A percentile compares a stretch with the other conserved stretches of the same genome.
Evolutionary conservation across 768 basidiomycete genomes (phyloP).

Genomic region (Wakefieldia striispora): DNA sequence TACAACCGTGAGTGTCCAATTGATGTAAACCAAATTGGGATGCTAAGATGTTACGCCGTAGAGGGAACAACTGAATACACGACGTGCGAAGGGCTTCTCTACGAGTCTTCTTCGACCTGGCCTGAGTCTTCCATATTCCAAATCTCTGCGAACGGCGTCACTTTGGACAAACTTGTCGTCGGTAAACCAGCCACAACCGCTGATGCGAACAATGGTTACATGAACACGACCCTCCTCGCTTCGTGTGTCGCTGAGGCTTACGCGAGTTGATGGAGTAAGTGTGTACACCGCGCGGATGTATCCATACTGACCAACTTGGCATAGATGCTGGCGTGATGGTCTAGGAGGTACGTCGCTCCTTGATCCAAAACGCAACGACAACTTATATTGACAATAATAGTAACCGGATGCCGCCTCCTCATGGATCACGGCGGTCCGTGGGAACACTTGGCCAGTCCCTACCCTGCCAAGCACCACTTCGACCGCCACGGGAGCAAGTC

Average conservation of each 20-base stretch:
- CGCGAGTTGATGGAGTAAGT: background rate
- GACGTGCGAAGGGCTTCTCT: constrained; percentile 38
- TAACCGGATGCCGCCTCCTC: constrained; percentile 35
- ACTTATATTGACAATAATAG: constrained; percentile 6
- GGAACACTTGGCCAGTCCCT: constrained; percentile 1
- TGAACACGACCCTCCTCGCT: constrained; percentile 53
- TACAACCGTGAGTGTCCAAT: constrained; percentile 12
- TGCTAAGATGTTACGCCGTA: constrained; percentile 1
- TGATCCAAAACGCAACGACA: background rate
- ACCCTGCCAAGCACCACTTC: background rate
- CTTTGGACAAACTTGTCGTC: constrained; percentile 65
- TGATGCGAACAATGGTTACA: constrained; percentile 55
- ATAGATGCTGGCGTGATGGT: constrained; percentile 38
- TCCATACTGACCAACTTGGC: background rate
- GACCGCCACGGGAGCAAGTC: background rate
- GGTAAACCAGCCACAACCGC: constrained; percentile 59
- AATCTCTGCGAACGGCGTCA: constrained; percentile 53
- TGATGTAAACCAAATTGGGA: background rate
- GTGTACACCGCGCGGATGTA: too few species aligned
- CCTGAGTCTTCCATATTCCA: constrained; percentile 44
- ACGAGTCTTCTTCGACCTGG: constrained; percentile 36
- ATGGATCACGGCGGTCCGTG: constrained; percentile 28
- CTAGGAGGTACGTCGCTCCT: constrained; percentile 29
- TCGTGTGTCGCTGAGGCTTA: constrained; percentile 55
- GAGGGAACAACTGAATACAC: constrained; percentile 38